phyloP scores from a whole-genome alignment of 2,329 filamentous ascomycete genomes.

The Teratosphaeriaceae sp. region DNA sequence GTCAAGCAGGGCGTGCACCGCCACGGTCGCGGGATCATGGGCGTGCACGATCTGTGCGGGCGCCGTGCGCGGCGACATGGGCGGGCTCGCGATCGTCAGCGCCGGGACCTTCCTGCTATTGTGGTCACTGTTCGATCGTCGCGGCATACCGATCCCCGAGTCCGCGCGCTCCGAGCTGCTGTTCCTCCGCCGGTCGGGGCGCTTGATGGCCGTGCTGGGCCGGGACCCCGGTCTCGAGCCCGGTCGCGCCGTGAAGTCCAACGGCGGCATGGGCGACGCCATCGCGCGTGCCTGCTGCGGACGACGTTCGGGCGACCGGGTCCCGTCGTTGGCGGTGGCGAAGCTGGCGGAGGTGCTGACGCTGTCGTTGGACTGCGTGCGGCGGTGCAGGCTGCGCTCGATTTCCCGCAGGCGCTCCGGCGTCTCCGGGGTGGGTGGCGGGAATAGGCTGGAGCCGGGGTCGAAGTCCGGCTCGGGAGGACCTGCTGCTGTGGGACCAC shows the following conservation, averaged over 20 bases:
- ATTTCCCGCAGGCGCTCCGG: conserved; percentile 29
- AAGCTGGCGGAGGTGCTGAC: conserved; percentile 57
- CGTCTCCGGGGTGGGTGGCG: conserved; percentile 25
- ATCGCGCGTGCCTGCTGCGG: not conserved
- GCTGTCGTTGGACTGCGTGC: conserved; percentile 53
- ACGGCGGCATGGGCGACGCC: conserved; percentile 9
- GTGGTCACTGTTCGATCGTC: conserved; percentile 14
- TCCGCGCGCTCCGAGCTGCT: conserved; percentile 26
- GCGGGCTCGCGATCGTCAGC: conserved; percentile 6
- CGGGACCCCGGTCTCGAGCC: conserved; percentile 5
- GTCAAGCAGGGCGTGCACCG: conserved; percentile 35
- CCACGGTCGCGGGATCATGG: conserved; percentile 31
- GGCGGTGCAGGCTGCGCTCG: conserved; percentile 30
- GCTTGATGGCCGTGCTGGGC: conserved; percentile 12
- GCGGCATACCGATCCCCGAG: conserved; percentile 26
- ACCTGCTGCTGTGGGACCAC: conserved; percentile 19
- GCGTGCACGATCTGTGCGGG: conserved; percentile 23
- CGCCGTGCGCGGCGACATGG: conserved; percentile 26
- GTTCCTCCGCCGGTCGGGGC: conserved; percentile 1
- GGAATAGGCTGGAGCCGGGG: conserved; percentile 10
- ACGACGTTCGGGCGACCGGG: not conserved
- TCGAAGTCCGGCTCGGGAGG: conserved; percentile 13
- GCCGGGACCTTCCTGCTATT: conserved; percentile 16
- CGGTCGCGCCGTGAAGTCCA: not conserved
- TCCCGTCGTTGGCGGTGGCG: conserved; percentile 52